A percentile compares a stretch with the other conserved stretches of the same genome.
Conservation (phyloP, 1,284 basidiomycete species). For the Phellinidium pouzarii region DNA sequence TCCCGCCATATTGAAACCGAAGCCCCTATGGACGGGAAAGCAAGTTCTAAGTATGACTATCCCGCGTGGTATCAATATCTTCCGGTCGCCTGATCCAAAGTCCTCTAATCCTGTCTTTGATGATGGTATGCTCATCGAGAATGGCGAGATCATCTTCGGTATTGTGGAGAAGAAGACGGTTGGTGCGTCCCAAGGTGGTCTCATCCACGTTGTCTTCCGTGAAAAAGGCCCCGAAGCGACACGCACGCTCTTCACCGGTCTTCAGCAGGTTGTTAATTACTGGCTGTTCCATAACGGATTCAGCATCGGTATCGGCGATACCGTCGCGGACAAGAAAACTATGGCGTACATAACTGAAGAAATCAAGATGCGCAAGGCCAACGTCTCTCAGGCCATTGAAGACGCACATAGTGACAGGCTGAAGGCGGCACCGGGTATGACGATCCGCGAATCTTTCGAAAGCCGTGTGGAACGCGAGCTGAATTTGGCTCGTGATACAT, state of each 20-base stretch:
- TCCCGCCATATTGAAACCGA: conserved; percentile 94
- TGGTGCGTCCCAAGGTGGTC: conserved; percentile 89
- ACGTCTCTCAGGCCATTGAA: conserved; percentile 67
- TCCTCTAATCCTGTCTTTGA: conserved; percentile 82
- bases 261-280: conserved; percentile 95
- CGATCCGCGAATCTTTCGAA: conserved; percentile 97
- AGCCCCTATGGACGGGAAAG: conserved; percentile 97
- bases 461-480: conserved; percentile 87
- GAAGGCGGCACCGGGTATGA: conserved; percentile 94
- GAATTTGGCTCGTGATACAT: conserved; percentile 93
- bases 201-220: conserved; percentile 96
- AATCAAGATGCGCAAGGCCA: conserved; percentile 76
- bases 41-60: conserved; percentile 93
- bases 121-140: conserved; percentile 94
- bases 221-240: conserved; percentile 95
- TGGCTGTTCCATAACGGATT: conserved; percentile 99
- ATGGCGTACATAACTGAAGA: conserved; percentile 84
- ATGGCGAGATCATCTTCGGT: conserved; percentile 94
- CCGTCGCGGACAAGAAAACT: conserved; percentile 87
- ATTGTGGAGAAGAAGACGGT: conserved; percentile 98
- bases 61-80: conserved; percentile 94
- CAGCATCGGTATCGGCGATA: conserved; percentile 98
- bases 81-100: conserved; percentile 71
- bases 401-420: conserved; percentile 79
- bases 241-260: conserved; percentile 87